Percentiles rank a stretch among this genome's conserved stretches.
Conservation (phyloP, 257 asterid species). For the Nyctanthes arbortristis region DNA sequence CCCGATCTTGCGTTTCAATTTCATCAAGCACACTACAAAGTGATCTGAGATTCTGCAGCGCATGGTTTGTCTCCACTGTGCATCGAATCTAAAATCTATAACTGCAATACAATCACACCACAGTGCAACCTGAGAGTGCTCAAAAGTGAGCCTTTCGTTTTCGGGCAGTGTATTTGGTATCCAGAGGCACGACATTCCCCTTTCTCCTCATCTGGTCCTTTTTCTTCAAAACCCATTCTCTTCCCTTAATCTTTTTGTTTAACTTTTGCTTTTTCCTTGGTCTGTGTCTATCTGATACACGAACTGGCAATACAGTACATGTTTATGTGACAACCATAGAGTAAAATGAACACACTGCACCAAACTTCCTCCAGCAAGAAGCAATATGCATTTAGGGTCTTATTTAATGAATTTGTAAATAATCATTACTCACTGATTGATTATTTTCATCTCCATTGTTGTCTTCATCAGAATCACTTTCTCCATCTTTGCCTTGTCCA, state of each 20-base stretch:
- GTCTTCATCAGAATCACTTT: conserved; percentile 68
- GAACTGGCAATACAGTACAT: conserved; percentile 44
- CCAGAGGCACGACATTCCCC: conserved; percentile 73
- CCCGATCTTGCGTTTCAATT: not conserved
- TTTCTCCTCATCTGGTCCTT: conserved; percentile 81
- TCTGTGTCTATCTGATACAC: conserved; percentile 71
- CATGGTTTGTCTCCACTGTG: no score
- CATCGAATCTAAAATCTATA: not conserved
- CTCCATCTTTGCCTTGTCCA: conserved; percentile 76
- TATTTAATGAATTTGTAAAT: not conserved
- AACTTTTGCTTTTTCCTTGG: conserved; percentile 79
- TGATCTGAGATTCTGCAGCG: not conserved
- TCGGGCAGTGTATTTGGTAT: conserved; percentile 84
- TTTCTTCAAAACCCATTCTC: conserved; percentile 70
- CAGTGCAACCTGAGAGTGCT: conserved; percentile 4
- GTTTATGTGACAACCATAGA: not conserved
- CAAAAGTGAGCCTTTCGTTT: conserved; percentile 79
- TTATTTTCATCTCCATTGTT: conserved; percentile 77
- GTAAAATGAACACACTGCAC: conserved; percentile 5
- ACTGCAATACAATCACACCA: not conserved
- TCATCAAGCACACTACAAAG: not conserved
- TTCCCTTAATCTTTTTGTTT: conserved; percentile 78
- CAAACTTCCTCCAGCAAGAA: not conserved
- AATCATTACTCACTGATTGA: conserved; percentile 50
- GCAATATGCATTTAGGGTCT: not conserved